A percentile compares a stretch with the other conserved stretches of the same genome.
phyloP scores from a whole-genome alignment of 2,329 filamentous ascomycete species.

The Ceratocystis ficicola region DNA sequence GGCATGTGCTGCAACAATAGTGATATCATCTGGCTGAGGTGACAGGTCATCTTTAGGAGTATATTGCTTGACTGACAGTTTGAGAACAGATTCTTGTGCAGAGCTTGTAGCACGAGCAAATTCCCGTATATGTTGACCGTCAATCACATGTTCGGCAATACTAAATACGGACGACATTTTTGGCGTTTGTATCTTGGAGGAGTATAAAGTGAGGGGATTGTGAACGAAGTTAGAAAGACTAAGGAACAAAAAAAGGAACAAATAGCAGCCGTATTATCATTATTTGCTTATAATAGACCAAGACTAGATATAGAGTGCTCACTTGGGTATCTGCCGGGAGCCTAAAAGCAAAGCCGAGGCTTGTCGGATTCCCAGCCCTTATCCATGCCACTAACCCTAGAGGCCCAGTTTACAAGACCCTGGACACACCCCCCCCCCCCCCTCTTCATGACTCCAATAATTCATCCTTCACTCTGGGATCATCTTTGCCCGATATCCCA shows the following conservation, averaged over 20 bases:
- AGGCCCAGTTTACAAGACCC: too few species aligned
- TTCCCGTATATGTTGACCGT: slow-evolving; percentile 68
- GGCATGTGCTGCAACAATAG: slow-evolving; percentile 74
- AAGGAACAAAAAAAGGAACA: too few species aligned
- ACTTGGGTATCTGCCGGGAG: too few species aligned
- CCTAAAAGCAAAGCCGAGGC: too few species aligned
- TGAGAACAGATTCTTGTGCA: slow-evolving; percentile 61
- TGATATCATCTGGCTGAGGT: slow-evolving; percentile 64
- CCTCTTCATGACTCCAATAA: neutral
- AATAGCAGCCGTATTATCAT: too few species aligned
- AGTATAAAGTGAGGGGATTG: neutral
- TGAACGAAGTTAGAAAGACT: too few species aligned
- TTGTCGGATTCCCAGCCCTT: too few species aligned
- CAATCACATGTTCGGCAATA: slow-evolving; percentile 45
- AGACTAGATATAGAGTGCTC: too few species aligned
- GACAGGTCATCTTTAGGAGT: slow-evolving; percentile 57
- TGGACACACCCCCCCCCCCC: too few species aligned
- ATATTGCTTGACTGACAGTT: slow-evolving; percentile 78
- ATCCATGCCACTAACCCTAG: too few species aligned
- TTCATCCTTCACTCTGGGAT: slow-evolving; percentile 21
- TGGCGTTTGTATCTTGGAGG: neutral
- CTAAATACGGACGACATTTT: slow-evolving; percentile 14
- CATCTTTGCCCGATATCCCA: slow-evolving; percentile 35
- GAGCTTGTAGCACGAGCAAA: slow-evolving; percentile 61
- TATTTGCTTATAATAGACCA: too few species aligned